phyloP scores from a whole-genome alignment of 768 basidiomycete genomes.

The Mycena rosella region DNA sequence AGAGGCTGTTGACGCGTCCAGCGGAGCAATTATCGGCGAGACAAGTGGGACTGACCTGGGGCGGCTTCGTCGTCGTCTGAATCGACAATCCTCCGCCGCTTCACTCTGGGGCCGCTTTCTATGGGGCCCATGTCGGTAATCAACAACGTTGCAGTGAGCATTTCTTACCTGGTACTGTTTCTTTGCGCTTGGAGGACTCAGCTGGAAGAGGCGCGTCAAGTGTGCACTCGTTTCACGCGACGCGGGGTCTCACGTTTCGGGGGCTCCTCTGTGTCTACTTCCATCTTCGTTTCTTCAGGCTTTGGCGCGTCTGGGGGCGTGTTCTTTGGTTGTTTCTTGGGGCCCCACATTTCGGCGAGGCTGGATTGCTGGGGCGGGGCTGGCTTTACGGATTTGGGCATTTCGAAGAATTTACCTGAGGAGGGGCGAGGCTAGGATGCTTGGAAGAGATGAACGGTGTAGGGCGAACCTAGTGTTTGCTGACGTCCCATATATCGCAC shows the following conservation, averaged over 20 bases:
- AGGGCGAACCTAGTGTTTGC: slow-evolving; percentile 73
- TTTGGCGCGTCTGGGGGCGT: slow-evolving; percentile 43
- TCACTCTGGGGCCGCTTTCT: slow-evolving; percentile 53
- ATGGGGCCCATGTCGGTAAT: neutral
- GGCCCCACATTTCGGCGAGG: slow-evolving; percentile 80
- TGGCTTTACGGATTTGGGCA: slow-evolving; percentile 76
- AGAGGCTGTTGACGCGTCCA: slow-evolving; percentile 3
- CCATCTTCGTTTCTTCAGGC: slow-evolving; percentile 45
- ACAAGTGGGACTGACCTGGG: slow-evolving; percentile 20
- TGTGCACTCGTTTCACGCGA: slow-evolving; percentile 21
- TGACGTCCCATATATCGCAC: slow-evolving; percentile 71
- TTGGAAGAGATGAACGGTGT: neutral
- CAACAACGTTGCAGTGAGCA: neutral
- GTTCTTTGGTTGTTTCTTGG: slow-evolving; percentile 53
- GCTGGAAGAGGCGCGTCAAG: slow-evolving; percentile 41
- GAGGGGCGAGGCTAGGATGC: slow-evolving; percentile 4
- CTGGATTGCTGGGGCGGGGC: slow-evolving; percentile 84
- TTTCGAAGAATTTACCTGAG: slow-evolving; percentile 80
- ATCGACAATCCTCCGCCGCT: slow-evolving; percentile 66
- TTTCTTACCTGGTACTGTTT: slow-evolving; percentile 41
- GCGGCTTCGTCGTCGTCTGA: slow-evolving; percentile 57
- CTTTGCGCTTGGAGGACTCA: slow-evolving; percentile 58
- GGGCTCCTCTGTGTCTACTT: slow-evolving; percentile 44
- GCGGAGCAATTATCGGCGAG: neutral
- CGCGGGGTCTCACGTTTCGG: slow-evolving; percentile 38